Evolutionary conservation across 2,329 filamentous ascomycete species (phyloP).

Genomic region (Aspergillus tubingensis): DNA sequence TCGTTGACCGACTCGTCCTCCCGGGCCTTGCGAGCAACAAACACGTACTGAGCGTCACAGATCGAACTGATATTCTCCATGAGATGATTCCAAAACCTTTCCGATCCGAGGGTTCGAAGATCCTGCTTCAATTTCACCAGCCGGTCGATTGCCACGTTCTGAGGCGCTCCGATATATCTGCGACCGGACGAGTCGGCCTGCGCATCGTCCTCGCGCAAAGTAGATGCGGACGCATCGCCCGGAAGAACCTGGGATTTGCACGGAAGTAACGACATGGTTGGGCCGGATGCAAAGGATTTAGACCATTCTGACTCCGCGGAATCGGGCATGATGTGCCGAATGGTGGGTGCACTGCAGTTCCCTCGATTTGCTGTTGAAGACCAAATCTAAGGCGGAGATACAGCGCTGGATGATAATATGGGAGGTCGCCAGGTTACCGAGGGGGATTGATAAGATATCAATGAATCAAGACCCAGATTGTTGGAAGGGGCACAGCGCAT

Average conservation of each 20-base stretch:
- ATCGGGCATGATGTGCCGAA: constrained; percentile 31
- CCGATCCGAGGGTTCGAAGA: constrained; percentile 55
- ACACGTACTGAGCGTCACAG: constrained; percentile 66
- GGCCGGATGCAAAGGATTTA: constrained; percentile 27
- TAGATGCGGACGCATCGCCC: constrained; percentile 23
- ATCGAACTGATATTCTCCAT: constrained; percentile 66
- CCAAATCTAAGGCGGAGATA: constrained; percentile 1
- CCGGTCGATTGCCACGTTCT: constrained; percentile 63
- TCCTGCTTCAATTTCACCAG: constrained; percentile 61
- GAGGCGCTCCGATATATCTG: constrained; percentile 47
- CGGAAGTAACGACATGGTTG: constrained; percentile 31
- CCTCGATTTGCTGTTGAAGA: background rate
- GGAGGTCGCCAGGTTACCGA: constrained; percentile 26
- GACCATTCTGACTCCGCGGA: constrained; percentile 36
- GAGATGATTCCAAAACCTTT: constrained; percentile 65
- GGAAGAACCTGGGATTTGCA: constrained; percentile 34
- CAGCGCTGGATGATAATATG: constrained; percentile 19
- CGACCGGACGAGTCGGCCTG: constrained; percentile 26
- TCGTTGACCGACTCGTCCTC: constrained; percentile 63
- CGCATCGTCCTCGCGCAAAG: constrained; percentile 27
- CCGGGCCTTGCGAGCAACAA: constrained; percentile 66
- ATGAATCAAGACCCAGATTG: constrained; percentile 21
- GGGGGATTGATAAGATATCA: constrained; percentile 22
- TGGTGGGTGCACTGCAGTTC: background rate
- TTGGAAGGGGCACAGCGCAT: constrained; percentile 27